Conservation (phyloP, 2,329 filamentous ascomycete species). For the Chrysoporthe puriensis region DNA sequence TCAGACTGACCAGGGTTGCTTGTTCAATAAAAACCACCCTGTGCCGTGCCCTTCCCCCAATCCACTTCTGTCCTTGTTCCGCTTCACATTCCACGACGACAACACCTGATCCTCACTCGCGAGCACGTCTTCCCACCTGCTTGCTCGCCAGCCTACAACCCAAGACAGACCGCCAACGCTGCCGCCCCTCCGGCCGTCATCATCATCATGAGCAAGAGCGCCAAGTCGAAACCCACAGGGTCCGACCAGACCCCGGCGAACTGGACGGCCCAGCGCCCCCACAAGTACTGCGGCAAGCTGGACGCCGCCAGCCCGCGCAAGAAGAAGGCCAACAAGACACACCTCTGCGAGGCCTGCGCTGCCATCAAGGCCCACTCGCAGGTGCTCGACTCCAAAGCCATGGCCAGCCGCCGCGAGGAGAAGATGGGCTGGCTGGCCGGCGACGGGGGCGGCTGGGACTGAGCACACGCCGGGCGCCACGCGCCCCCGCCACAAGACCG, state of each 20-base stretch:
- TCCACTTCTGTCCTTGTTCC: no score
- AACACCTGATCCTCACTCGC: no score
- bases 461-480: background rate
- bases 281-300: slow-evolving; percentile 29
- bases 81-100: no score
- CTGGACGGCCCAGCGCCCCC: slow-evolving; percentile 25
- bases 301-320: slow-evolving; percentile 26
- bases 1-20: background rate
- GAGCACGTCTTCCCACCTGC: no score
- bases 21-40: background rate
- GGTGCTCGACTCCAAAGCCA: slow-evolving; percentile 22
- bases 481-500: background rate
- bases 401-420: slow-evolving; percentile 20
- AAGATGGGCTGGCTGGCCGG: slow-evolving; percentile 28
- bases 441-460: background rate
- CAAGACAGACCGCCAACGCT: background rate
- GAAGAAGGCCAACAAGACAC: slow-evolving; percentile 29
- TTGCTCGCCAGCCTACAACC: no score
- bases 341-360: slow-evolving; percentile 27
- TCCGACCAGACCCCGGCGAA: slow-evolving; percentile 18
- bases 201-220: slow-evolving; percentile 30
- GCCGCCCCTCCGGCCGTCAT: background rate
- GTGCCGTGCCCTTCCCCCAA: no score
- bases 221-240: slow-evolving; percentile 33
- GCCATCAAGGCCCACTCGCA: slow-evolving; percentile 22